Evolutionary conservation across 163 green algal genomes (phyloP).

Genomic region (Chloroidium sp.): DNA sequence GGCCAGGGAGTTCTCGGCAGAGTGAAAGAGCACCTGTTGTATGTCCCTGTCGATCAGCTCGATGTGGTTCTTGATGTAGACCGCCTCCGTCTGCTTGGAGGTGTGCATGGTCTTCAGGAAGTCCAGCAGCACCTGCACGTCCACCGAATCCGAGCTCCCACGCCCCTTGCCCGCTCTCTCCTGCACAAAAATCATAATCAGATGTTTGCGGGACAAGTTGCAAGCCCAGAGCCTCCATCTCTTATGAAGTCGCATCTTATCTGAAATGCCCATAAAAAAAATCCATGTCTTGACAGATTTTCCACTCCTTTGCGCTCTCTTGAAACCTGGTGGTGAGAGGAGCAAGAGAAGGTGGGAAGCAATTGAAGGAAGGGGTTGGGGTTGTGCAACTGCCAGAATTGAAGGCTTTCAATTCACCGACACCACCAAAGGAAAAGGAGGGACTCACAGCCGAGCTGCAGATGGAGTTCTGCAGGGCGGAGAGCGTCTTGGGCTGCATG

Average conservation of each 20-base stretch:
- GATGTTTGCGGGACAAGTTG: too few species aligned
- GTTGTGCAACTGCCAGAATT: too few species aligned
- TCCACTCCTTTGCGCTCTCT: too few species aligned
- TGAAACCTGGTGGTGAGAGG: too few species aligned
- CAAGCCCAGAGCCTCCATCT: too few species aligned
- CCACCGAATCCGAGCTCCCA: not conserved
- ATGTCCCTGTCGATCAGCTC: constrained; percentile 37
- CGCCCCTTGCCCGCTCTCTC: not conserved
- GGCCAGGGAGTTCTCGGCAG: too few species aligned
- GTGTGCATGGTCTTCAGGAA: constrained; percentile 39
- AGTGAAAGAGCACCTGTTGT: constrained; percentile 7
- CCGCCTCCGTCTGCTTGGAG: constrained; percentile 24
- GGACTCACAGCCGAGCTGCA: not conserved
- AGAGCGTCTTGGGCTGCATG: constrained; percentile 36
- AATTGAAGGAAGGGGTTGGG: too few species aligned
- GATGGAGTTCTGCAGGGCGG: constrained; percentile 14
- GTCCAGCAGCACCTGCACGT: constrained; percentile 21
- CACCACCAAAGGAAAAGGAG: not conserved
- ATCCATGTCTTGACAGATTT: too few species aligned
- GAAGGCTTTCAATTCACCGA: too few species aligned
- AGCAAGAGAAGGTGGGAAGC: too few species aligned
- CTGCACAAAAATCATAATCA: not conserved
- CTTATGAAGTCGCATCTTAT: too few species aligned
- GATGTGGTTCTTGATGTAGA: constrained; percentile 17
- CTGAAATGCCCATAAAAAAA: too few species aligned